Evolutionary conservation across 2,329 filamentous ascomycete genomes (phyloP).

Genomic region (Tolypocladium cylindrosporum): DNA sequence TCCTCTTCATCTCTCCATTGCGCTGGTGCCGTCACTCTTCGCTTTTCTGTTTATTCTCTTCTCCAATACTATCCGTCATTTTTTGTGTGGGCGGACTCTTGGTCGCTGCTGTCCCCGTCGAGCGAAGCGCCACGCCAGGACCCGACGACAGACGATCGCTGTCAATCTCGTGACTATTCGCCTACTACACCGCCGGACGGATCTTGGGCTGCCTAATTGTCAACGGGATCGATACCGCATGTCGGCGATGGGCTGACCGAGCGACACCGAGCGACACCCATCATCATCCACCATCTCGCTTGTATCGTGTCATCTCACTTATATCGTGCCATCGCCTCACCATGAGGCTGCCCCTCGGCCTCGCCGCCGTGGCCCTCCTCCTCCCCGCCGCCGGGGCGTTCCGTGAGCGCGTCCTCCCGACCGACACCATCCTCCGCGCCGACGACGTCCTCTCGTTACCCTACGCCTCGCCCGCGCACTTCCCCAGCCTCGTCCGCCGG

Average conservation of each 20-base stretch:
- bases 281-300: no score
- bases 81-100: background rate
- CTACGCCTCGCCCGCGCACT: constrained; percentile 10
- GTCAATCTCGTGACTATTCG: background rate
- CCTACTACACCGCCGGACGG: background rate
- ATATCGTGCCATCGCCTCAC: background rate
- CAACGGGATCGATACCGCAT: background rate
- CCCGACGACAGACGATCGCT: background rate
- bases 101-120: no score
- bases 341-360: background rate
- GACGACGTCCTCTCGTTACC: constrained; percentile 20
- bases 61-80: background rate
- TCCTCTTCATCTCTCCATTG: background rate
- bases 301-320: no score
- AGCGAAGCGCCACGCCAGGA: no score
- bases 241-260: background rate
- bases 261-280: background rate
- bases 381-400: constrained; percentile 1
- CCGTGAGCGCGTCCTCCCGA: constrained; percentile 5
- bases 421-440: constrained; percentile 12
- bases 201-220: background rate
- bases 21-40: background rate
- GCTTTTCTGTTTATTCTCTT: background rate
- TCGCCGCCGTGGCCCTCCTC: background rate
- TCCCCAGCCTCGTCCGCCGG: constrained; percentile 7